Percentiles rank a stretch among this genome's conserved stretches.
phyloP scores from a whole-genome alignment of 1,284 basidiomycete species.

The Trametes versicolor region DNA sequence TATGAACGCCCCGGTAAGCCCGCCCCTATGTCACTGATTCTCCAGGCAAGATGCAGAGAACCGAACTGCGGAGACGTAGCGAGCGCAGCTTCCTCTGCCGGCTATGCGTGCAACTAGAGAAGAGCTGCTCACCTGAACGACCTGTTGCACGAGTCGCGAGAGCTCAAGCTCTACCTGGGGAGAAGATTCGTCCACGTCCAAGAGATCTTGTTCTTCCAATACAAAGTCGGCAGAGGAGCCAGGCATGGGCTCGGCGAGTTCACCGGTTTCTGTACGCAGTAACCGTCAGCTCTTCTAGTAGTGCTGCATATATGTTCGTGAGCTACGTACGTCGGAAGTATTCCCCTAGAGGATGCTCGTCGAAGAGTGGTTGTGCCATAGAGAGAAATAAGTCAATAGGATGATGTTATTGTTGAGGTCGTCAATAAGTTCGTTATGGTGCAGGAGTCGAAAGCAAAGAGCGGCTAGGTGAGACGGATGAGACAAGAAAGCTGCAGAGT shows the following conservation, averaged over 20 bases:
- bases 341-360: conserved; percentile 78
- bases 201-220: conserved; percentile 25
- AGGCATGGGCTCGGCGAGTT: conserved; percentile 46
- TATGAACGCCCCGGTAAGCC: background rate
- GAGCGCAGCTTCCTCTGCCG: background rate
- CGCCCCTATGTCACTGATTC: background rate
- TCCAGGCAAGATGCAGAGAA: background rate
- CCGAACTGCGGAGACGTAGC: conserved; percentile 12
- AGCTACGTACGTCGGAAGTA: conserved; percentile 70
- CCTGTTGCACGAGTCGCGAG: conserved; percentile 22
- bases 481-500: conserved; percentile 28
- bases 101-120: background rate
- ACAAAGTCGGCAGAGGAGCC: conserved; percentile 37
- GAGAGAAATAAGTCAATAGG: conserved; percentile 26
- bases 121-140: conserved; percentile 32
- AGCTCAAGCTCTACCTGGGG: conserved; percentile 22
- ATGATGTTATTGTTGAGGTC: conserved; percentile 25
- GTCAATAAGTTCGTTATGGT: conserved; percentile 34
- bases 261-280: conserved; percentile 60
- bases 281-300: conserved; percentile 9
- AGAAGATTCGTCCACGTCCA: conserved; percentile 11
- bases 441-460: conserved; percentile 31
- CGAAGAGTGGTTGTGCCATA: conserved; percentile 84
- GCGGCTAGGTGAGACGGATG: conserved; percentile 32
- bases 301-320: too few relatives aligned